Base-by-base conservation (phyloP, 2,329 filamentous ascomycete species). In the Thermochaetoides dissita region DNA sequence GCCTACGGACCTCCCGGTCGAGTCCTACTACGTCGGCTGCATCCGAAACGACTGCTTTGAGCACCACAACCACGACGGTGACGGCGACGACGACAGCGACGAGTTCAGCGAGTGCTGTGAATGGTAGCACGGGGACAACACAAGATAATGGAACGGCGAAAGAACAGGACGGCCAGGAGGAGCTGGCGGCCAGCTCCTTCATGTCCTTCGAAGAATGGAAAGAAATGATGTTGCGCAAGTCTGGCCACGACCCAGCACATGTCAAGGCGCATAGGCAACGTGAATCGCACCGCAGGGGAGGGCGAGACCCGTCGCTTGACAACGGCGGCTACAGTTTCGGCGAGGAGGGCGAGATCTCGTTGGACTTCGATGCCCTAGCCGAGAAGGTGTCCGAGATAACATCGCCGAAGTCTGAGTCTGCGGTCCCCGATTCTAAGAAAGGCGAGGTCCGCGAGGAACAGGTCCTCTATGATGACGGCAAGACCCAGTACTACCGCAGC, bases 191-290 rank as follows among this genome's bases (percentile, higher is more conserved):
- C 2, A 60, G 60, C 38, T 81, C 87, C 6, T 96, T 96, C 59
- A 77, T 96, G 53, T 95, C 91, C 0, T 98, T 98, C 53, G 91
- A 96, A 58, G 89, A 96, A 55, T 98, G 91, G 91, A 96, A 94
- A 64, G 85, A 82, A 55, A 83, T 88, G 67, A 94, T 94, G 64
- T 66, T 96, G 11, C 84, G 81, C 40, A 84, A 86, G 57, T 81
- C 77, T 3, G 89, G 86, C 9, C 89, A 95, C 56, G 71, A 76
- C 41, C 66, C 67, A 6, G 60, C 86, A 67, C 56, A 83, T 63
- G 51, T 84, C 72, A 61, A 79, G 72, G 61, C 71, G 72, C 57
- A 83, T 65, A 58, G 76, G 68, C 51, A 69, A 55, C 59, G 68
- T 65, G 61, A 73, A 57, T 24, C 17, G 17, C 17, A 24, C 17